Base-by-base conservation (phyloP, 768 basidiomycete genomes). In the Boletus bicolor region DNA sequence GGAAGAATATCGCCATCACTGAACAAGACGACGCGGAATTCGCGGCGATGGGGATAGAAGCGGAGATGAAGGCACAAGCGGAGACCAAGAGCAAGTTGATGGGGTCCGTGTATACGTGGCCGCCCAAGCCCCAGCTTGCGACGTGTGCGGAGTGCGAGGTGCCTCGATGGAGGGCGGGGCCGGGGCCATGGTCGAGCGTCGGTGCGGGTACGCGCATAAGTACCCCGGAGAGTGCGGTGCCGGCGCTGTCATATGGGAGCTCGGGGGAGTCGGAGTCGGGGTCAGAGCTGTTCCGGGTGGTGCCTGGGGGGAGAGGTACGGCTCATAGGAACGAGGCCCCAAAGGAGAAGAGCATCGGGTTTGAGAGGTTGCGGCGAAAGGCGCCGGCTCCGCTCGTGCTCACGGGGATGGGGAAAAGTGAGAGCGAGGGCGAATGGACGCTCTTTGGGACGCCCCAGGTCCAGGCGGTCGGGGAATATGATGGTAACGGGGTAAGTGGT, bases 11-110 rank as follows among this genome's bases (percentile, higher is more conserved):
- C 7, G 58, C 65, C 11, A 60, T 72, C 26, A 69, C 57, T 1
- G 71, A 71, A 24, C 59, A 59, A 6, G 69, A 69, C 30, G 69
- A 67, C 11, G 63, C 55, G 0, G 63, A 65, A 39, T 63, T 63
- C 15, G 56, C 36, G 19, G 60, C 48, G 1, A 49, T 54, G 34
- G 14, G 14, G 34, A n/a, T 17, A 0, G 26, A 45, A 44, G 41
- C 10, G 19, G 11, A 28, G 34, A 10, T 10, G 10, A 37, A 43
- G 35, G 35, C 15, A n/a, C 15, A 5, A 6, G 42, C 41, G 1
- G 57, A 54, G n/a, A 55, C 46, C 19, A 54, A 44, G 53, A 17
- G 28, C 4, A 46, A 28, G 38, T 0, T 37, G 10, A 7, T 57
- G 37, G 58, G 61, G 2, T 17, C 50, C 4, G 69, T 65, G 30